Evolutionary conservation across 768 basidiomycete genomes (phyloP).

Genomic region (Lyophyllum atratum): DNA sequence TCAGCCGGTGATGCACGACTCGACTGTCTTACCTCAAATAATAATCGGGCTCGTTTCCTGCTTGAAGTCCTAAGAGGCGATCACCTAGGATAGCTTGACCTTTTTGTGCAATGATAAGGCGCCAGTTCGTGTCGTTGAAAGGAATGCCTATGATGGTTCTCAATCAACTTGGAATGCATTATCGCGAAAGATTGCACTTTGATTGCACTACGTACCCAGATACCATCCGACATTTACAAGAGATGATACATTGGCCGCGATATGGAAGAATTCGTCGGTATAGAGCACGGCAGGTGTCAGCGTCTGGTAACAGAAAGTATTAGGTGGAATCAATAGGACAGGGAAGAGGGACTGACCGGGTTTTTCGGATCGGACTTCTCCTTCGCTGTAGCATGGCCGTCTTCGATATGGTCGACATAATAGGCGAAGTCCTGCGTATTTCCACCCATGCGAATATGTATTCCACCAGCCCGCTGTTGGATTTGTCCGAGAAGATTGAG

Average conservation of each 20-base stretch:
- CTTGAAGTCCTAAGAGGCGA: slow-evolving; percentile 63
- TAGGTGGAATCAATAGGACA: not conserved
- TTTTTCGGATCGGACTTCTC: slow-evolving; percentile 28
- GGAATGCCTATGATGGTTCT: slow-evolving; percentile 41
- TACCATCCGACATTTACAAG: slow-evolving; percentile 67
- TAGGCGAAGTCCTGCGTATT: slow-evolving; percentile 63
- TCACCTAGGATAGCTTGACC: slow-evolving; percentile 65
- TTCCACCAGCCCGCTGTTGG: slow-evolving; percentile 52
- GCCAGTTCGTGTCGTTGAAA: slow-evolving; percentile 67
- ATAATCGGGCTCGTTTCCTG: slow-evolving; percentile 81
- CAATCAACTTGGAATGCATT: no score
- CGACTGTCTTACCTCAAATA: slow-evolving; percentile 41
- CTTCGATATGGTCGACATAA: slow-evolving; percentile 39
- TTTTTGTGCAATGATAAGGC: slow-evolving; percentile 54
- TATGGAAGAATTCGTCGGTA: slow-evolving; percentile 66
- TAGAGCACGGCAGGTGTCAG: slow-evolving; percentile 68
- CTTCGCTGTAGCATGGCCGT: slow-evolving; percentile 48
- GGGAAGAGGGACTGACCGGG: slow-evolving; percentile 25
- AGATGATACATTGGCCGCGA: slow-evolving; percentile 58
- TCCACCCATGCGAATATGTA: slow-evolving; percentile 62
- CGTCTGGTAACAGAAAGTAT: slow-evolving; percentile 35
- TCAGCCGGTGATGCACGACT: not conserved
- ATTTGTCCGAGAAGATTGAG: slow-evolving; percentile 68
- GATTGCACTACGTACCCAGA: slow-evolving; percentile 39
- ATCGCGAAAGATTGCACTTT: no score